phyloP scores from a whole-genome alignment of 306 rosid genomes.

The Betula pendula region DNA sequence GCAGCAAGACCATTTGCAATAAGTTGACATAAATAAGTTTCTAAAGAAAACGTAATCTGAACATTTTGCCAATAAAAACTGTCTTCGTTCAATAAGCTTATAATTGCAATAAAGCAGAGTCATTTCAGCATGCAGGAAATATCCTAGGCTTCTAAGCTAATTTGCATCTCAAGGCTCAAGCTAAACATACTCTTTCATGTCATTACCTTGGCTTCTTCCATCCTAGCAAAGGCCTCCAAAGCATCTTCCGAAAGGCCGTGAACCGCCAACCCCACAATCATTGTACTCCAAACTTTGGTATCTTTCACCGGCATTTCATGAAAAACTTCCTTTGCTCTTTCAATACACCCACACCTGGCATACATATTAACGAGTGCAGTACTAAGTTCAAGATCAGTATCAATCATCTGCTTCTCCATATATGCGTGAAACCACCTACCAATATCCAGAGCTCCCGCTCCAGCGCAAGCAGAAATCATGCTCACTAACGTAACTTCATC shows the following conservation, averaged over 20 bases:
- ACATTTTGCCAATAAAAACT: not conserved
- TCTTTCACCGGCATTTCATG: slow-evolving; percentile 26
- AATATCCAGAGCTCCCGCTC: slow-evolving; percentile 20
- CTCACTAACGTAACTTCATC: slow-evolving; percentile 27
- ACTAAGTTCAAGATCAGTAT: slow-evolving; percentile 28
- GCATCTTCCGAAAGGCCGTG: slow-evolving; percentile 28
- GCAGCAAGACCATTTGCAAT: not conserved
- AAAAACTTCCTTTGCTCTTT: slow-evolving; percentile 31
- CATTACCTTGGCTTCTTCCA: slow-evolving; percentile 29
- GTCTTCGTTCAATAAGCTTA: not conserved
- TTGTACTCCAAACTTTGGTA: slow-evolving; percentile 32
- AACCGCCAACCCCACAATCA: slow-evolving; percentile 30
- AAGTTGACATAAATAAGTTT: not conserved
- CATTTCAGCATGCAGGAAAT: not conserved
- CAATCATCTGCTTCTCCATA: slow-evolving; percentile 21
- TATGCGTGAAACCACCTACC: slow-evolving; percentile 32
- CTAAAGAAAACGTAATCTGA: not conserved
- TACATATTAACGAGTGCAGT: slow-evolving; percentile 37
- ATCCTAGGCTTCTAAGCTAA: not conserved
- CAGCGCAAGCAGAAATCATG: slow-evolving; percentile 26
- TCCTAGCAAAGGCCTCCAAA: slow-evolving; percentile 19
- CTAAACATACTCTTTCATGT: not conserved
- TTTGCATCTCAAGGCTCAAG: not conserved
- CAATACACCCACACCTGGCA: slow-evolving; percentile 33
- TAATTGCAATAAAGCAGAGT: not conserved